phyloP scores from a whole-genome alignment of 192 early-diverging fungal species.

The Coemansia sp. region DNA sequence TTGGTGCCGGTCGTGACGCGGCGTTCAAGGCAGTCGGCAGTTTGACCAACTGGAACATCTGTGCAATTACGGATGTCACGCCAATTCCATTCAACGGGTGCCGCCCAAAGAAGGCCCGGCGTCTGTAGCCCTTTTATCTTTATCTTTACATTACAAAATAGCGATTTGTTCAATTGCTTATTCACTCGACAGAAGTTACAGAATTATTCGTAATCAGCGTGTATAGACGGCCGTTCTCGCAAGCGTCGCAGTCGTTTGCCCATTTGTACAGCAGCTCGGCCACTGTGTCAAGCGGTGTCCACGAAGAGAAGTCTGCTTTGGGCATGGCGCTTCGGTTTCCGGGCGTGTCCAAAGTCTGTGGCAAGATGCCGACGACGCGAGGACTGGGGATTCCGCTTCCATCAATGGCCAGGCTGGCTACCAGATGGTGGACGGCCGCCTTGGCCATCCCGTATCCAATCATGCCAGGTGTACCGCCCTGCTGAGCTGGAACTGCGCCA shows the following conservation, averaged over 20 bases:
- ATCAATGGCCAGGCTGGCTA: constrained; percentile 65
- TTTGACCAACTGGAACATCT: constrained; percentile 73
- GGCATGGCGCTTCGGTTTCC: constrained; percentile 87
- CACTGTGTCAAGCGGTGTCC: constrained; percentile 79
- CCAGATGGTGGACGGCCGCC: constrained; percentile 88
- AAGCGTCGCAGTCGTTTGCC: constrained; percentile 18
- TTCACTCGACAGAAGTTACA: constrained; percentile 23
- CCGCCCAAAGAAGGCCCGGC: constrained; percentile 83
- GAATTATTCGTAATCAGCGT: constrained; percentile 26
- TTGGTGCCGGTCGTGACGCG: constrained; percentile 89
- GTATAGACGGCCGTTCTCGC: constrained; percentile 40
- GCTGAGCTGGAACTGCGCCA: constrained; percentile 70
- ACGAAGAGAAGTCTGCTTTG: constrained; percentile 74
- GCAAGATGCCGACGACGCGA: constrained; percentile 68
- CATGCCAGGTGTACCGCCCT: constrained; percentile 74
- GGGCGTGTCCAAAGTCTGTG: constrained; percentile 85
- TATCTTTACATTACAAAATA: neutral
- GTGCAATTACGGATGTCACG: constrained; percentile 82
- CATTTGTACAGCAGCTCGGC: constrained; percentile 52
- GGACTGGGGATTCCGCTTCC: constrained; percentile 76
- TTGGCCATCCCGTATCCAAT: constrained; percentile 95
- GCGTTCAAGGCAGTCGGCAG: constrained; percentile 82
- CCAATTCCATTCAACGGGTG: constrained; percentile 89
- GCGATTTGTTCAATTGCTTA: neutral
- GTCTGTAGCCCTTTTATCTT: constrained; percentile 59